Evolutionary conservation across 129 eudicot genomes (phyloP), one percentile per base, ranked within the genome.

Genomic region (Lonicera japonica): DNA sequence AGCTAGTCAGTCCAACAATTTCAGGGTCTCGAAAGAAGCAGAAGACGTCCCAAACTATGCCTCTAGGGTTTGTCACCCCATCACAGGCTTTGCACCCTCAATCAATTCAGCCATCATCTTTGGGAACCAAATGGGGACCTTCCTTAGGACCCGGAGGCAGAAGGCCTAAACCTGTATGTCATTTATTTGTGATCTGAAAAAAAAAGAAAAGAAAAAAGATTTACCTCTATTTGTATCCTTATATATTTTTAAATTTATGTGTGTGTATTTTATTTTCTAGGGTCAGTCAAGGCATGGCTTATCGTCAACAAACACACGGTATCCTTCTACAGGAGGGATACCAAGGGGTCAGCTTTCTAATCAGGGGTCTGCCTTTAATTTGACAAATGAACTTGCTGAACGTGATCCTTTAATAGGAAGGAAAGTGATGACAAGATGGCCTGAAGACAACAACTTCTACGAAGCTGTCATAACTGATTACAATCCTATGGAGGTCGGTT

Each of bases 391-490:
- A 55, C 52, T 57, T 72, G 60, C 70, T 24, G 86, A 80, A 70
- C 69, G 66, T 57, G 90, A 88, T 67, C 78, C 77, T 1, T 70
- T 94, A 38, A 56, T 88, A 52, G 99, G 99, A 54, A 85, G 87
- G 79, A 88, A 78, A 79, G 83, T 94, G 57, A 80, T 83, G 88
- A 94, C 87, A 15, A 77, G 96, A 77, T 94, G 95, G 96, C 99
- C 96, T 38, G 94, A 73, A 25, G 96, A 94, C 77, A 79, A 80
- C 73, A 79, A 83, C 70, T 94, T 94, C 48, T 94, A 94, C 63
- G 96, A 86, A 76, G 99, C 99, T 67, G 70, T 83, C 58, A 83
- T 94, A 40, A 66, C 81, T 53, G 85, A 87, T 29, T 94, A 83
- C 77, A 88, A 83, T 50, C 79, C 96, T 45, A 57, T 71, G 12